A percentile compares a stretch with the other conserved stretches of the same genome.
These are phyloP conservation scores for Eudorina sp. DNA, from an alignment of 139 green algal genomes.

Conservation along the genomic window DNA sequence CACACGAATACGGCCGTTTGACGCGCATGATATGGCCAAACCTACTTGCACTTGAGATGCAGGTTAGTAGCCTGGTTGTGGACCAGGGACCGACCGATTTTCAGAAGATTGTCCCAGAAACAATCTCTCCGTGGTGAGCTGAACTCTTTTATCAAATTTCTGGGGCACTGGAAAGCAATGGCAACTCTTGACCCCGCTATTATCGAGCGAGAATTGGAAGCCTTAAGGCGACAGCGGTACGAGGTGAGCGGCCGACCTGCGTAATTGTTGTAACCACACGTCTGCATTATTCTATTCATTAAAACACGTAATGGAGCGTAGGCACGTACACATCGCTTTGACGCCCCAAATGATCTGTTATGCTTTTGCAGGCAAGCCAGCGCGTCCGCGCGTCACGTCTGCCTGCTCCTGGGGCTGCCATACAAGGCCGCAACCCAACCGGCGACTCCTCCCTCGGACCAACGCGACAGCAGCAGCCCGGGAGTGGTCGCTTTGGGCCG, in stretches of 20 bases:
- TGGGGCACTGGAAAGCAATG: not conserved
- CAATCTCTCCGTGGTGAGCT: not conserved
- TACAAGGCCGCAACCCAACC: not conserved
- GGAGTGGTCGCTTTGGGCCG: not conserved
- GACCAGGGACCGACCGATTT: no score
- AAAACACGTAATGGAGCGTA: no score
- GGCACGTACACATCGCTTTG: no score
- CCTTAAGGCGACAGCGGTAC: conserved; percentile 18
- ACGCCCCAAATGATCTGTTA: not conserved
- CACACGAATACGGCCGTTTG: no score
- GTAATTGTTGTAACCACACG: no score
- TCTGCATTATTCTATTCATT: no score
- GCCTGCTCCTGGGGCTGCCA: not conserved
- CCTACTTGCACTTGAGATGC: no score
- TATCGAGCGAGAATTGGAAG: conserved; percentile 6
- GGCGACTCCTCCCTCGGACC: not conserved
- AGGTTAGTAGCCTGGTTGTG: no score
- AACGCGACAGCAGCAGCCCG: not conserved
- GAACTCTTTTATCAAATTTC: not conserved
- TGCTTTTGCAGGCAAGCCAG: conserved; percentile 28
- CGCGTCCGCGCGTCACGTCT: conserved; percentile 29
- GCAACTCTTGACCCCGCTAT: conserved; percentile 2
- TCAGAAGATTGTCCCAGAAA: no score
- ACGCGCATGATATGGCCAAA: no score
- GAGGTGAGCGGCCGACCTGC: conserved; percentile 41